Evolutionary conservation across 768 basidiomycete species (phyloP), one percentile per base, ranked within the genome.

Genomic region (Russula olivacea): DNA sequence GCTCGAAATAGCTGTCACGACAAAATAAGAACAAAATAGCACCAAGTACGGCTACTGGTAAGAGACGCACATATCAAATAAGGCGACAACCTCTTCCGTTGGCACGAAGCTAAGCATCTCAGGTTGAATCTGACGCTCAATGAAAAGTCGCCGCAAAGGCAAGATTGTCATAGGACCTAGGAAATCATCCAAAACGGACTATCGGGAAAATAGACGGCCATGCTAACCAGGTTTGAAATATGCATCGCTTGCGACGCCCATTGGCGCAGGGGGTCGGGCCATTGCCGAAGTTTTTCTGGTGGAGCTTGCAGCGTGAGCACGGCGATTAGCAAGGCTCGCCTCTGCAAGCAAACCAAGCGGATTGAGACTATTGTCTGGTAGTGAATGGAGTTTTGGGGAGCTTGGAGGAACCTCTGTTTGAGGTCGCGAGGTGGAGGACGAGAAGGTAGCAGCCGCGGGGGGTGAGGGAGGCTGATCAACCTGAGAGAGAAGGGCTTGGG

Each of bases 271-370:
- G 51, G 69, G 66, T 21, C 70, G 59, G 49, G 65, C 53, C 65
- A 68, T 60, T n/a, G 30, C 57, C 19, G 61, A 54, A 3, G 51
- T 59, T 30, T 58, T 59, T 51, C 40, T 64, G 30, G 54, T 52
- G 4, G 64, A 55, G 48, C 51, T 62, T 34, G 68, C 75, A 0
- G 79, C 79, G 50, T 85, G 81, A 1, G 83, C 84, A 30, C 84
- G 78, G 6, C 89, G 81, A 68, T 88, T 90, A 1, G 87, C 88
- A 30, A 91, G 75, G 69, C 88, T 91, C 0, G 93, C 91, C 71
- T 98, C 95, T 0, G 93, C 96, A 19, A 98, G 80, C 0, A 98
- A 77, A 0, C 96, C 96, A 12, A 98, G 79, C 5, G 96, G 96
- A 66, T 96, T 98, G 43, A 98, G 77, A 0, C 89, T 77, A 71